Evolutionary conservation across 192 early-diverging fungal species (phyloP), one percentile per base, ranked within the genome.

Genomic region (Podila horticola): DNA sequence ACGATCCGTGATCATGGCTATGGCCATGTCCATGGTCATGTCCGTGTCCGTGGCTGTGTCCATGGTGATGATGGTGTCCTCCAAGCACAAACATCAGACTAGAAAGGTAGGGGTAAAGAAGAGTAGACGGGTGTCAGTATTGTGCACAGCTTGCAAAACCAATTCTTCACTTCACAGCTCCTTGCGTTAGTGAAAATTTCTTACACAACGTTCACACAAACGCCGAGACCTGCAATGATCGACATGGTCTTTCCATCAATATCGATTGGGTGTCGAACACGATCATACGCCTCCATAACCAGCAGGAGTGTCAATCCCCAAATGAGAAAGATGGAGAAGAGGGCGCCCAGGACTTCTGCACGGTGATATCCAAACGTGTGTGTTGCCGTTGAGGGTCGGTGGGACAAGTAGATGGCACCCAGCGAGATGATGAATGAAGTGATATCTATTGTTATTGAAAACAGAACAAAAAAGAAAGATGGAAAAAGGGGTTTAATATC

Each of bases 341-440:
- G 82, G 10, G 94, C 95, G 45, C 92, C 95, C 51, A 96, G 79
- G 30, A 95, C 92, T 71, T 96, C 93, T 22, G 92, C 90, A 33
- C 94, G 88, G 65, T 94, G 85, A 61, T 88, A 95, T 33, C 94
- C 94, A 81, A 90, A 96, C 19, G 90, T 90, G 70, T 91, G 89
- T 58, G 66, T 82, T 75, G 87, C 73, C 29, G 84, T 82, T 5
- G 84, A 61, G 28, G 84, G 71, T 22, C 72, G 79, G 8, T 82
- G 71, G 2, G 84, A 75, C 1, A 84, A 70, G 33, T 82, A 82
- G 66, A 84, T 82, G 28, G 84, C 79, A 31, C 64, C 64, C 59
- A 82, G 36, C 12, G 79, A 75, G 48, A 82, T 79, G 20, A 82
- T 51, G 59, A 84, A 82, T 13, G 75, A 75, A 5, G 67, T 69